Percentiles rank a stretch among this genome's conserved stretches.
phyloP scores from a whole-genome alignment of 1,284 basidiomycete species.

The Mycena citricolor region DNA sequence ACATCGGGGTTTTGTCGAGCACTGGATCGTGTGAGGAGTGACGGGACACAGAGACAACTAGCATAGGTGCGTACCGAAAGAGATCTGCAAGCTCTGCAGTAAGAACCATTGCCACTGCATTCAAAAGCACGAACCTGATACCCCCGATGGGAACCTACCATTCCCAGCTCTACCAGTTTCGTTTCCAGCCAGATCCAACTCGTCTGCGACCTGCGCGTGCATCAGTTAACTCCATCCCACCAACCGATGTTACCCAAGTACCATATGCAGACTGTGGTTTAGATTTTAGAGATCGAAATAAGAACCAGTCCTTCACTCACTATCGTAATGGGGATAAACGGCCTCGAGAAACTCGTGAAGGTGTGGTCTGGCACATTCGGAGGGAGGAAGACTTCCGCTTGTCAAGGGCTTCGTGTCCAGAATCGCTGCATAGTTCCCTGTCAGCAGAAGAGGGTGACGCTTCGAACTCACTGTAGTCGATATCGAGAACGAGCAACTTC shows the following conservation, averaged over 20 bases:
- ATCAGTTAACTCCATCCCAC: not conserved
- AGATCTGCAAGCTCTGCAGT: conserved; percentile 19
- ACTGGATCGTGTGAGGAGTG: conserved; percentile 42
- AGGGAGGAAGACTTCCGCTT: conserved; percentile 71
- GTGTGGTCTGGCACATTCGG: conserved; percentile 79
- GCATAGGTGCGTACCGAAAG: conserved; percentile 40
- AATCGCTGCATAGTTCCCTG: conserved; percentile 53
- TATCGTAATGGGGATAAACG: conserved; percentile 81
- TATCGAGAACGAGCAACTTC: conserved; percentile 80
- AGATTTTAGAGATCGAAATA: too few species aligned
- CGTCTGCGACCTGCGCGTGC: conserved; percentile 81
- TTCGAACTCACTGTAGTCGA: conserved; percentile 74
- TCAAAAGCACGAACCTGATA: conserved; percentile 56
- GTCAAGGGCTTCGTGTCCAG: conserved; percentile 82
- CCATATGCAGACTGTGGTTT: conserved; percentile 80
- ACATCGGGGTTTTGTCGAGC: conserved; percentile 87
- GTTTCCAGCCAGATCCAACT: conserved; percentile 91
- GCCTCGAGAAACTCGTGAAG: conserved; percentile 83
- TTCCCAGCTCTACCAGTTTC: conserved; percentile 85
- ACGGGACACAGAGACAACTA: not conserved
- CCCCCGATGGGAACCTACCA: conserved; percentile 69
- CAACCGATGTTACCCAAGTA: conserved; percentile 28
- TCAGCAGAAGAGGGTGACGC: not conserved
- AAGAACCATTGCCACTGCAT: not conserved
- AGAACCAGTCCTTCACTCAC: too few species aligned